Evolutionary conservation across 306 rosid species (phyloP), one percentile per base, ranked within the genome.

Genomic region (Vachellia pachyceras): DNA sequence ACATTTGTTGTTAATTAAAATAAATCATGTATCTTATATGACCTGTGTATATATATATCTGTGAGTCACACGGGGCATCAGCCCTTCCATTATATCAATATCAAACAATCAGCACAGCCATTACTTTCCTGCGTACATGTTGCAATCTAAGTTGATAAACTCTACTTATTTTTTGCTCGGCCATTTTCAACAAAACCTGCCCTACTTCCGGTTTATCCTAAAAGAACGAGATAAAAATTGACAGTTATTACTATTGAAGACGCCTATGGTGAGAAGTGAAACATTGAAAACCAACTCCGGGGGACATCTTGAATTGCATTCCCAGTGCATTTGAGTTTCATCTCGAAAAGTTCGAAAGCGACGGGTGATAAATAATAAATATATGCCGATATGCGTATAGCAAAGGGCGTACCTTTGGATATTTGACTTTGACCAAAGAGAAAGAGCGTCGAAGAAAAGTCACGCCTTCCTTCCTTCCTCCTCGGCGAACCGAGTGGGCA

Each of bases 341-440:
- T 83, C 61, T 66, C 0, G 60, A n/a, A 46, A 29, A 33, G 23
- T 15, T 29, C 10, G 63, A 35, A 6, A 15, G 25, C 15, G 25
- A 22, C 39, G 45, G 40, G 20, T 25, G 25, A 12, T 44, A 50
- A n/a, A 18, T n/a, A 54, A 54, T 5, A 6, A 46, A 45, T 33
- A 46, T 49, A 49, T 5, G 5, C 76, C 44, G 36, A 55, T 17
- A 20, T 5, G 5, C 76, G 54, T 42, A 55, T 17, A 20, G 25
- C 3, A 42, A 73, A 84, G n/a, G 70, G 8, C 35, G 63, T 58
- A 80, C 76, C 72, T 73, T 77, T 81, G 82, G 85, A 84, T 82
- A 10, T 76, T 84, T 87, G 95, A 91, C 95, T 91, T 87, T 89
- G 95, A 91, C 95, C 69, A 8, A 13, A 55, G 39, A 20, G 89